Base-by-base conservation (phyloP, 2,329 filamentous ascomycete genomes). In the Colletotrichum musicola region DNA sequence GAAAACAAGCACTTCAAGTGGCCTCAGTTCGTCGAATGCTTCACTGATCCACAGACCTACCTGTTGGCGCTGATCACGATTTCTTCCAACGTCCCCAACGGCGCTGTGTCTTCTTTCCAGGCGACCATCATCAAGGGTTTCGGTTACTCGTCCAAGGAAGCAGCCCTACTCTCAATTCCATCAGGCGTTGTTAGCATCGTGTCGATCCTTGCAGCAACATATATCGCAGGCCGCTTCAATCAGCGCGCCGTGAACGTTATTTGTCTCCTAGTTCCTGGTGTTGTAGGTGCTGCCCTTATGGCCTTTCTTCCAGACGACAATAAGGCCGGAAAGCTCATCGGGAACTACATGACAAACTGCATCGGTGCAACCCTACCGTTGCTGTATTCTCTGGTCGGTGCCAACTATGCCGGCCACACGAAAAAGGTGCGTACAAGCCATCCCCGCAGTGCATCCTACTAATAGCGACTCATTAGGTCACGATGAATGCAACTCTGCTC, bases 1-100 rank as follows among this genome's bases (percentile, higher is more conserved):
- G 91, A 90, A 2, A 92, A 89, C 70, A 89, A 89, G 72, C 85
- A 92, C 70, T 92, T 91, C 78, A 92, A 92, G 70, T 83, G 85
- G 80, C 84, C 87, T 22, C 93, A 96, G 71, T 81, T 92, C 3
- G 81, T 86, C 12, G 85, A 88, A 68, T 77, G 80, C 0, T 73
- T 82, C 3, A 65, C 82, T 0, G 86, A 88, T 60, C 79, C 82
- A 12, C 87, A 88, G 75, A 85, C 82, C 0, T 87, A 88, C 73
- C 81, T 92, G 3, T 92, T 88, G 81, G 80, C 90, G 51, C 83
- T 76, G 25, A 87, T 92, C 80, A 81, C 86, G 0, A 76, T 92
- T 46, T 81, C 89, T 16, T 84, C 91, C 53, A 92, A 92, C 73
- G 84, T 90, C 13, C 88, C 88, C 1, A 88, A 89, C 1, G 81